A percentile compares a stretch with the other conserved stretches of the same genome.
Evolutionary conservation across 192 early-diverging fungal species (phyloP).

Genomic region (Linnemannia schmuckeri): DNA sequence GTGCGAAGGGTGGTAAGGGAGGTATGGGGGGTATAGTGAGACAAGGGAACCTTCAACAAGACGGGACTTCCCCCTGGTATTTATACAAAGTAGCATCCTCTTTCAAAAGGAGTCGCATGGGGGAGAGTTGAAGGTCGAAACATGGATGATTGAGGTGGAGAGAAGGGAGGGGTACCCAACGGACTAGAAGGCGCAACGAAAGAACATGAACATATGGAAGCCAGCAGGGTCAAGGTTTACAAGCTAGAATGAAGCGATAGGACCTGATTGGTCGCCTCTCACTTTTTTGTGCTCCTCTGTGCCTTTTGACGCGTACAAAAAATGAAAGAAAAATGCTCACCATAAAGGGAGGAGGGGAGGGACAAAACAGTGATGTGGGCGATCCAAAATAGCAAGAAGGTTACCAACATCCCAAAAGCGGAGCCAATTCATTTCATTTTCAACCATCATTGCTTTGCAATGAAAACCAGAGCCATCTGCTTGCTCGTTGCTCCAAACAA

Average conservation of each 20-base stretch:
- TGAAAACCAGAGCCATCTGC: neutral
- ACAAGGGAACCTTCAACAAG: neutral
- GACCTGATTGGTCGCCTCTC: neutral
- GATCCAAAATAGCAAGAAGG: slow-evolving; percentile 9
- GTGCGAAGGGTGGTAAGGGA: neutral
- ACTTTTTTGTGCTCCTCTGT: neutral
- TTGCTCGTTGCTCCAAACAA: too few species aligned
- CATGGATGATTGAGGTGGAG: neutral
- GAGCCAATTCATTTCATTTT: neutral
- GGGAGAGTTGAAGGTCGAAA: neutral
- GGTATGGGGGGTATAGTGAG: slow-evolving; percentile 20
- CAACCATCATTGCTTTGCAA: neutral
- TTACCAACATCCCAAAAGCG: slow-evolving; percentile 3
- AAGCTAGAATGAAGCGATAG: neutral
- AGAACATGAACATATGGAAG: neutral
- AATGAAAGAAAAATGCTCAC: slow-evolving; percentile 1
- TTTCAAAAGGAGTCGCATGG: neutral
- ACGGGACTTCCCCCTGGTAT: slow-evolving; percentile 11
- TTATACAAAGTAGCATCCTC: neutral
- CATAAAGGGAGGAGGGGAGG: too few species aligned
- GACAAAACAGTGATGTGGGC: neutral
- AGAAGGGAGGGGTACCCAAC: neutral
- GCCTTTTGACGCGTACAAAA: neutral
- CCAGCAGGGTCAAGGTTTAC: neutral
- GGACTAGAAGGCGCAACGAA: neutral